phyloP scores from a whole-genome alignment of 2,329 filamentous ascomycete genomes.

The Ceratocystiopsis sp. region DNA sequence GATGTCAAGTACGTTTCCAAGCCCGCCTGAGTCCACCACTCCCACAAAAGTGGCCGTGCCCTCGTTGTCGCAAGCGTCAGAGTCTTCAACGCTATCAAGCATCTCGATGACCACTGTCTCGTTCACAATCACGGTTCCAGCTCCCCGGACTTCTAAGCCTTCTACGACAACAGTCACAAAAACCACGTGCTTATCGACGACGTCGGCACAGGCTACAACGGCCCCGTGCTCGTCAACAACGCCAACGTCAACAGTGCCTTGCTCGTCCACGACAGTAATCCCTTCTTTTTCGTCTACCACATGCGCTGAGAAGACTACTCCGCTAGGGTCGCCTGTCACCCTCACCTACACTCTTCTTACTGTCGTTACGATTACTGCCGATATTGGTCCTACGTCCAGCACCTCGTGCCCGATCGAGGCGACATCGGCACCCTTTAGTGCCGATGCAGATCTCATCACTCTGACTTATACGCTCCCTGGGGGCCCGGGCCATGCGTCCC shows the following conservation, averaged over 20 bases:
- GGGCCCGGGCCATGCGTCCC: background rate
- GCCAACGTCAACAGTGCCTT: background rate
- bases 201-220: background rate
- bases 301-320: too few species aligned
- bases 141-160: too few species aligned
- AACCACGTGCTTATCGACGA: background rate
- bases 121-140: too few species aligned
- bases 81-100: too few species aligned
- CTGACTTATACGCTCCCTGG: conserved; percentile 12
- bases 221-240: background rate
- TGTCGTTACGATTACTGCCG: conserved; percentile 1
- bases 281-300: background rate
- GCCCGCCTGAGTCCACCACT: background rate
- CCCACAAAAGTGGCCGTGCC: too few species aligned
- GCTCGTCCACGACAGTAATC: background rate
- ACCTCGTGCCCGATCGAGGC: background rate
- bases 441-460: conserved; percentile 6
- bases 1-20: background rate
- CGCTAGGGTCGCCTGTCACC: background rate
- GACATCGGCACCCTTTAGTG: background rate
- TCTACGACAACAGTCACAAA: too few species aligned
- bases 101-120: too few species aligned
- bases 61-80: too few species aligned
- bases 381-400: background rate
- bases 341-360: conserved; percentile 3